Conservation (phyloP, 352 stramenopile genomes). For the Phytophthora cajani region DNA sequence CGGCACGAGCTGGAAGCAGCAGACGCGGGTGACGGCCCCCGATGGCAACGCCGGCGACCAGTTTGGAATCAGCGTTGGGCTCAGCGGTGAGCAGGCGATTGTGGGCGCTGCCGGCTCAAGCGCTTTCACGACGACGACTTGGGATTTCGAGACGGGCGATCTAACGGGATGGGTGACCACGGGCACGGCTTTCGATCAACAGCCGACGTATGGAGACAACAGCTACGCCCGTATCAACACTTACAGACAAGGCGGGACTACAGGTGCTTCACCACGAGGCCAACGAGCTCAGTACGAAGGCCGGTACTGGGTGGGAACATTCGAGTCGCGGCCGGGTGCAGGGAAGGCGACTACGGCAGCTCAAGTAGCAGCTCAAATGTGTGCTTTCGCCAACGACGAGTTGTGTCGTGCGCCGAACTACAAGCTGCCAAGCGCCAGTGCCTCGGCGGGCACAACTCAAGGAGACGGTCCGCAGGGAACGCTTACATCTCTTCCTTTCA, state of each 20-base stretch:
- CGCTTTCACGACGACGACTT: constrained; percentile 91
- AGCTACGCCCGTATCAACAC: constrained; percentile 78
- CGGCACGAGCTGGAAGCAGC: constrained; percentile 64
- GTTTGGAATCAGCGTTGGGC: constrained; percentile 76
- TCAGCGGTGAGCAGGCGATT: constrained; percentile 82
- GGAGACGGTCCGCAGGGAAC: constrained; percentile 93
- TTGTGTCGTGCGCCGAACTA: constrained; percentile 78
- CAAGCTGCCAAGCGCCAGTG: constrained; percentile 67
- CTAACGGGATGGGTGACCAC: constrained; percentile 94
- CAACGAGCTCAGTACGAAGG: constrained; percentile 74
- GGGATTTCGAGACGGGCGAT: constrained; percentile 97
- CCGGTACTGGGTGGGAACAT: constrained; percentile 96
- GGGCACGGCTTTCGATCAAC: constrained; percentile 92
- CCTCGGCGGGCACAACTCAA: constrained; percentile 75
- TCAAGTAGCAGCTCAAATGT: constrained; percentile 49
- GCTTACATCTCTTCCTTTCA: constrained; percentile 95
- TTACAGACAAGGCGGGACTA: constrained; percentile 46
- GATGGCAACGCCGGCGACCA: constrained; percentile 80
- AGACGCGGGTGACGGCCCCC: constrained; percentile 59
- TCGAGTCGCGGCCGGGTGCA: constrained; percentile 87
- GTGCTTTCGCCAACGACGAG: constrained; percentile 75
- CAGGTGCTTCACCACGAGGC: constrained; percentile 40
- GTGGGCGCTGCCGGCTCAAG: constrained; percentile 73
- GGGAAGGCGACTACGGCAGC: constrained; percentile 53
- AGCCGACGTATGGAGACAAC: constrained; percentile 97